These are phyloP conservation scores for Vanderwaltozyma yarrowii DNA, from an alignment of 805 yeast species.

Conservation along the genomic window DNA sequence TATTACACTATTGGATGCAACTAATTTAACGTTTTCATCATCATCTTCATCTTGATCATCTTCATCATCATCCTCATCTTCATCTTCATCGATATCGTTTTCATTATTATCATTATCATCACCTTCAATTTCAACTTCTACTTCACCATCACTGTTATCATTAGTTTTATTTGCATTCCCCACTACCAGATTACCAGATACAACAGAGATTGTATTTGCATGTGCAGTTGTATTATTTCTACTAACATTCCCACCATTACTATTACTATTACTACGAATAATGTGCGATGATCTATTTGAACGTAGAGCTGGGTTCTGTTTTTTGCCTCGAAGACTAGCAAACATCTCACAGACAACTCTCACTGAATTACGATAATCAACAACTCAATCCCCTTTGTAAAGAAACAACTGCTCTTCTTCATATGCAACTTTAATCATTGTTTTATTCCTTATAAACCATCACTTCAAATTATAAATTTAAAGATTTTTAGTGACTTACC, in stretches of 20 bases:
- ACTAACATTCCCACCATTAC: conserved; percentile 9
- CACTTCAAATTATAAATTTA: too few species aligned
- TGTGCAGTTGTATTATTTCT: not conserved
- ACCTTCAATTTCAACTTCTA: not conserved
- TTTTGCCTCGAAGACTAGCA: conserved; percentile 12
- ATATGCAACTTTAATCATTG: too few species aligned
- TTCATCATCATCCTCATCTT: not conserved
- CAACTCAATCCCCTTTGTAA: too few species aligned
- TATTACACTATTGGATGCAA: too few species aligned
- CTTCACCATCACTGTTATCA: not conserved
- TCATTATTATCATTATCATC: not conserved
- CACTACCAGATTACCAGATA: conserved; percentile 21
- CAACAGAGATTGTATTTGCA: conserved; percentile 18
- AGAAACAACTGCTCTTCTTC: too few species aligned
- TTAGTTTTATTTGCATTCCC: conserved; percentile 5
- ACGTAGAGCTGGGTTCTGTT: not conserved
- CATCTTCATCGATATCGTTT: not conserved
- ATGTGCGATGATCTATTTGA: not conserved
- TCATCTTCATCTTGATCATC: not conserved
- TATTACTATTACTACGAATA: not conserved
- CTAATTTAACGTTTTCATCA: not conserved
- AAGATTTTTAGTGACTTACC: too few species aligned
- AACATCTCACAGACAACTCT: conserved; percentile 6
- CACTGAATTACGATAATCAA: too few species aligned
- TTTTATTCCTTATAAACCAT: too few species aligned